Percentiles rank a stretch among this genome's conserved stretches.
Conservation (phyloP, 345 rosid genomes). For the Orychophragmus violaceus region DNA sequence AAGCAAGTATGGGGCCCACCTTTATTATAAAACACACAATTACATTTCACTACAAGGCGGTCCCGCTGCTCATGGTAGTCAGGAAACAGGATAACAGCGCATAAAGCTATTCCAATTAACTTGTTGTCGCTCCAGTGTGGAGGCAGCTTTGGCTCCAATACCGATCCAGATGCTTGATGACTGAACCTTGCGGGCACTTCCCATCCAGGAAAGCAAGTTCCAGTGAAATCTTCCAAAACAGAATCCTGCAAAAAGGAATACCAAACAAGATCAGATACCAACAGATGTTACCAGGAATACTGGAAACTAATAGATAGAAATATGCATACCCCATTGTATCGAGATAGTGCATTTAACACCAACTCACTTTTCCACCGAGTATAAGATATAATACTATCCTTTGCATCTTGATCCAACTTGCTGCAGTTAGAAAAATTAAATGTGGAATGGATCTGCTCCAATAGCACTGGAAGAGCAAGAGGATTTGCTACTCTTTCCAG, state of each 20-base stretch:
- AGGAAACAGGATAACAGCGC: conserved; percentile 2
- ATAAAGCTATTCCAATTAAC: not conserved
- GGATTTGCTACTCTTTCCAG: conserved; percentile 5
- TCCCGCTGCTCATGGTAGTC: not conserved
- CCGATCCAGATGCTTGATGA: not conserved
- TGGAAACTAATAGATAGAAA: not conserved
- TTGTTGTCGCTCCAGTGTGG: conserved; percentile 6
- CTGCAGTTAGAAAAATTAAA: conserved; percentile 1
- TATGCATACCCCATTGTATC: not conserved
- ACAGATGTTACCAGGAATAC: not conserved
- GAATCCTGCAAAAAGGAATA: not conserved
- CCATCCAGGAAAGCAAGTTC: conserved; percentile 5
- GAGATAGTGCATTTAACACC: not conserved
- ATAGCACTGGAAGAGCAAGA: not conserved
- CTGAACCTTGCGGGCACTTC: not conserved
- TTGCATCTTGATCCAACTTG: not conserved
- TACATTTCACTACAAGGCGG: not conserved
- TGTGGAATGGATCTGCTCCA: not conserved
- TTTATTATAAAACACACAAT: not conserved
- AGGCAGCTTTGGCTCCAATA: not conserved
- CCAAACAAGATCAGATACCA: not conserved
- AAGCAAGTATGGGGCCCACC: not conserved
- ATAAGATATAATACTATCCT: not conserved
- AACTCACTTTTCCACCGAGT: not conserved
- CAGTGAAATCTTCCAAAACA: not conserved